phyloP scores from a whole-genome alignment of 768 basidiomycete genomes.

The Pilatotrama ljubarskyi region DNA sequence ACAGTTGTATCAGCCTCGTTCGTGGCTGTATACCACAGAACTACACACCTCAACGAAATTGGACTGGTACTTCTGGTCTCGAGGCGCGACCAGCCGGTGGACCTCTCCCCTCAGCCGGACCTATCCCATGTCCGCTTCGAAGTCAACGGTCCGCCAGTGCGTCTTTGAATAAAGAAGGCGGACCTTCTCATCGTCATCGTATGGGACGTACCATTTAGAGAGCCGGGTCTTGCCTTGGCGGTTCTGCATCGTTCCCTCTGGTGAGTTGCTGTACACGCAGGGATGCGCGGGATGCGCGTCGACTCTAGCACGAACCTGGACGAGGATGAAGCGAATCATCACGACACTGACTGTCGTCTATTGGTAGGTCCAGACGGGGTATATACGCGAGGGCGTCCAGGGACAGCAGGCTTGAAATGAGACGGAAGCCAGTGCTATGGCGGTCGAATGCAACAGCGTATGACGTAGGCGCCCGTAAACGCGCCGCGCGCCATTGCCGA shows the following conservation, averaged over 20 bases:
- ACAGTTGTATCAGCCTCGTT: too few species aligned
- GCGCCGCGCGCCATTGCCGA: too few species aligned
- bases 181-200: slow-evolving; percentile 99
- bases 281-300: neutral
- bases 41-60: slow-evolving; percentile 93
- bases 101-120: slow-evolving; percentile 95
- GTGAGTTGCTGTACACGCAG: neutral
- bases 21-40: neutral
- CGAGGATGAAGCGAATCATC: slow-evolving; percentile 98
- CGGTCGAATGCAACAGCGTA: slow-evolving; percentile 37
- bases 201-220: slow-evolving; percentile 99
- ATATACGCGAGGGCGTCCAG: neutral
- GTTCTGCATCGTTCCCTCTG: slow-evolving; percentile 61
- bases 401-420: neutral
- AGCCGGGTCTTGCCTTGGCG: slow-evolving; percentile 97
- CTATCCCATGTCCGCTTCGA: slow-evolving; percentile 40
- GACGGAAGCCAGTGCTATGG: slow-evolving; percentile 30
- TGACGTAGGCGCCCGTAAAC: too few species aligned
- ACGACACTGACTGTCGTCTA: slow-evolving; percentile 42
- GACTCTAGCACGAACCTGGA: slow-evolving; percentile 69
- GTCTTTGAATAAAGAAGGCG: neutral
- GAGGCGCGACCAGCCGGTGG: slow-evolving; percentile 90
- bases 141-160: neutral
- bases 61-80: slow-evolving; percentile 98
- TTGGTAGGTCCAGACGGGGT: neutral